Evolutionary conservation across 805 yeast genomes (phyloP), one percentile per base, ranked within the genome.

Genomic region (Zygoascus bituminiphila): DNA sequence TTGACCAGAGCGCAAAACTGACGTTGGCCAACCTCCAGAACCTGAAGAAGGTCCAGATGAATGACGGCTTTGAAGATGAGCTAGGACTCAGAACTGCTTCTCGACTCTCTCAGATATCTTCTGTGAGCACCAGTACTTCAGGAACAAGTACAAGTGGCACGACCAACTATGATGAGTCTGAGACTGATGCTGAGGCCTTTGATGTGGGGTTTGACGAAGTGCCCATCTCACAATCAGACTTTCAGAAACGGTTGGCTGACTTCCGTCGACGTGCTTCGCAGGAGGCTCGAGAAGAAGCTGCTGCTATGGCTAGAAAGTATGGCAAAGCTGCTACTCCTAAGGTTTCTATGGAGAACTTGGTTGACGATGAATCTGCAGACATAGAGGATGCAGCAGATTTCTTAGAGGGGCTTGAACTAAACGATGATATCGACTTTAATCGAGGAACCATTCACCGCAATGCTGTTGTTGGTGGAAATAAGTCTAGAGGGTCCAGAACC

Each of bases 391-490:
- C 22, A 20, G 47, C 23, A 25, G 56, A 51, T 38, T 36, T 54
- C 14, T 25, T 49, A 36, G 54, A 51, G 1, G 57, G 57, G 3
- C 21, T 54, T 14, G 47, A 51, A 15, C 31, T 51, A 24, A 48
- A 51, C 4, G 57, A 52, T 2, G 29, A 21, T 22, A 26, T 9
- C 9, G 38, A 29, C n/a, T 19, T 43, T 15, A 43, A 38, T n/a
- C 15, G 25, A 29, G 46, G 46, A 22, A 20, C 39, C 6, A 21
- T 33, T 19, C 39, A 33, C 33, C 20, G 21, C 20, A 43, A 29
- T 21, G 39, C 45, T 5, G 20, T 36, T 10, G 10, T 36, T 14
- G 42, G 47, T 36, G 42, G 42, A 14, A 20, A 36, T n/a, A 36
- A 36, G 6, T 2, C 17, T 20, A 24, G 42, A 14, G 14, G n/a